phyloP scores from a whole-genome alignment of 2,329 filamentous ascomycete species.

The Colletotrichum tanaceti region DNA sequence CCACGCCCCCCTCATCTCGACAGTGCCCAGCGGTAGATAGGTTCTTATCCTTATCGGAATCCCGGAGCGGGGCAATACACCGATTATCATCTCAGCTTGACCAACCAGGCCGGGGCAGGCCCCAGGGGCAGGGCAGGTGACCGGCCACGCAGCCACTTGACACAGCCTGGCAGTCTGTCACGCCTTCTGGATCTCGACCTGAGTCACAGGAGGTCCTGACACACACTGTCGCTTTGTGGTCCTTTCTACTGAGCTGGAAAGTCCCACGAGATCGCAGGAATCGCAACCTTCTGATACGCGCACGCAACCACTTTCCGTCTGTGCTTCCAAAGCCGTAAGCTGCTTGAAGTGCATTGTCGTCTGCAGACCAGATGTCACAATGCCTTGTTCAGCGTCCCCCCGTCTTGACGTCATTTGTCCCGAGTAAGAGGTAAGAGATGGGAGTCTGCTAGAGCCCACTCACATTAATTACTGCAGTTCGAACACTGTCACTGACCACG shows the following conservation, averaged over 20 bases:
- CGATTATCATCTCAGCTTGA: conserved; percentile 26
- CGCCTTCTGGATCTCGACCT: conserved; percentile 29
- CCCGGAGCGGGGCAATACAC: conserved; percentile 38
- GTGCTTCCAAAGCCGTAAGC: conserved; percentile 27
- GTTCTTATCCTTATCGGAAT: conserved; percentile 40
- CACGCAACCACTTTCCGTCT: conserved; percentile 28
- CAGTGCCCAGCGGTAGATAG: too few species aligned
- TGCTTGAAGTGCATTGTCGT: conserved; percentile 35
- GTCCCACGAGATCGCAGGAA: conserved; percentile 31
- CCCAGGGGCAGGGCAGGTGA: conserved; percentile 32
- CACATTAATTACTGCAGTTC: neutral
- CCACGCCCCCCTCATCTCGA: conserved; percentile 15
- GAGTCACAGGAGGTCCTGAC: conserved; percentile 39
- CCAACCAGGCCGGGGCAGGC: conserved; percentile 31
- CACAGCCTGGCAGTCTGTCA: conserved; percentile 36
- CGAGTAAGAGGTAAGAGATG: conserved; percentile 34
- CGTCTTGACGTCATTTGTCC: conserved; percentile 34
- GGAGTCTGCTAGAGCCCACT: conserved; percentile 15
- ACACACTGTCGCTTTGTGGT: conserved; percentile 27
- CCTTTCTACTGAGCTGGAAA: conserved; percentile 2
- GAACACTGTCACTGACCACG: neutral
- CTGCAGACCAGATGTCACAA: conserved; percentile 3
- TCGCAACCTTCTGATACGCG: conserved; percentile 32
- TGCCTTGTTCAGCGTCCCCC: conserved; percentile 26
- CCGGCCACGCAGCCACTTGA: conserved; percentile 32